A percentile compares a stretch with the other conserved stretches of the same genome.
phyloP scores from a whole-genome alignment of 768 basidiomycete genomes.

The Trametes gibbosa region DNA sequence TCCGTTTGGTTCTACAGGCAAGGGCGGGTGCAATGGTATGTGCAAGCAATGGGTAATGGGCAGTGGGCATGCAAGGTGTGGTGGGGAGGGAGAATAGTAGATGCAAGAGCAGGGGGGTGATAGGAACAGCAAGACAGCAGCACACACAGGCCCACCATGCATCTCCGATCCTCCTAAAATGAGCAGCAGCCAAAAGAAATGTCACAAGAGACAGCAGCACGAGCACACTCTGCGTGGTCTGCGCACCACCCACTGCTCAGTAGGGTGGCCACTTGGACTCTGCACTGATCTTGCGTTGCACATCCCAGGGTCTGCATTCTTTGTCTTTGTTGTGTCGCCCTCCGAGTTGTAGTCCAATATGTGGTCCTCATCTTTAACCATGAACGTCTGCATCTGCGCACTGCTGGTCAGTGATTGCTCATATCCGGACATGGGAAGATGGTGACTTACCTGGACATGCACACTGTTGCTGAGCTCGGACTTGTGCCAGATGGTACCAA shows the following conservation, averaged over 20 bases:
- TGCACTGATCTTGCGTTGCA: conserved; percentile 31
- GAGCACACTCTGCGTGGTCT: neutral
- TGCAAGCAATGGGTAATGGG: neutral
- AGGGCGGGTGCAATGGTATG: neutral
- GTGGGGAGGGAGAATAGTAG: too few relatives aligned
- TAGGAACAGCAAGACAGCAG: too few relatives aligned
- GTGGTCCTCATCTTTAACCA: conserved; percentile 23
- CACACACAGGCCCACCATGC: too few relatives aligned
- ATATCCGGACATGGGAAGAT: neutral
- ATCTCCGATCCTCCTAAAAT: neutral
- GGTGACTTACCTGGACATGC: conserved; percentile 51
- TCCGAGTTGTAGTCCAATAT: conserved; percentile 40
- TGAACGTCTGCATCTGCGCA: conserved; percentile 65
- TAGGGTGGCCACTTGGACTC: conserved; percentile 22
- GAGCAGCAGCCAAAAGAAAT: neutral
- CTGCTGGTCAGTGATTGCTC: neutral
- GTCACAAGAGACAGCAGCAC: neutral
- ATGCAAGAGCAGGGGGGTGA: too few relatives aligned
- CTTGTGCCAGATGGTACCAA: conserved; percentile 31
- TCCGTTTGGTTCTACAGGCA: neutral
- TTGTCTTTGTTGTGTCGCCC: conserved; percentile 53
- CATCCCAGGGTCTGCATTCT: conserved; percentile 62
- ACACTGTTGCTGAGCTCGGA: conserved; percentile 41
- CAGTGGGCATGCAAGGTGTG: neutral
- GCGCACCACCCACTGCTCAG: too few relatives aligned